Percentiles rank a stretch among this genome's conserved stretches.
phyloP scores from a whole-genome alignment of 2,329 filamentous ascomycete species.

The Curvularia sp. region DNA sequence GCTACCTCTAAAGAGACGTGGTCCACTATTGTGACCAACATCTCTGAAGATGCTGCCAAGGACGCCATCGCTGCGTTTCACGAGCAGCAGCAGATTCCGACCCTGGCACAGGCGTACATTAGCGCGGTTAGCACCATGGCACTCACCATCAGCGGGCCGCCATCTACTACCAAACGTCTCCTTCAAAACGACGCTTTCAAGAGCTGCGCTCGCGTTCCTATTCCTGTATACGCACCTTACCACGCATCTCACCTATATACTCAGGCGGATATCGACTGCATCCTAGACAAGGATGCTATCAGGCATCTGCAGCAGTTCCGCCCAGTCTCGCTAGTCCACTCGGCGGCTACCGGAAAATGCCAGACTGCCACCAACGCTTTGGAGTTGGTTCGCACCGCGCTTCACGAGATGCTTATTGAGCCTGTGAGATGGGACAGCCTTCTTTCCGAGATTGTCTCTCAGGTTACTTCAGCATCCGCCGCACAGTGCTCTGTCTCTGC shows the following conservation, averaged over 20 bases:
- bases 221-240: conserved; percentile 65
- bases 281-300: conserved; percentile 54
- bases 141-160: conserved; percentile 66
- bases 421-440: conserved; percentile 60
- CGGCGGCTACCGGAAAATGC: conserved; percentile 56
- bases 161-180: conserved; percentile 60
- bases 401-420: conserved; percentile 56
- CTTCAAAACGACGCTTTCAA: conserved; percentile 60
- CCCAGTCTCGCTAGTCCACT: conserved; percentile 56
- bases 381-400: conserved; percentile 54
- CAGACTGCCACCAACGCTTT: conserved; percentile 55
- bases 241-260: conserved; percentile 65
- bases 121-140: conserved; percentile 67
- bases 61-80: conserved; percentile 66
- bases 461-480: conserved; percentile 54
- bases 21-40: conserved; percentile 70
- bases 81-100: conserved; percentile 59
- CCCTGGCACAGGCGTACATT: conserved; percentile 62
- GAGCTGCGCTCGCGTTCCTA: conserved; percentile 60
- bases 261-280: conserved; percentile 59
- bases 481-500: conserved; percentile 56
- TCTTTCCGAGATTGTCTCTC: conserved; percentile 57
- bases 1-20: conserved; percentile 66
- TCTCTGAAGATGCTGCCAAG: conserved; percentile 61
- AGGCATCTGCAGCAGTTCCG: conserved; percentile 53